Conservation (phyloP, 208 protist genomes). For the Leishmania turanica region DNA sequence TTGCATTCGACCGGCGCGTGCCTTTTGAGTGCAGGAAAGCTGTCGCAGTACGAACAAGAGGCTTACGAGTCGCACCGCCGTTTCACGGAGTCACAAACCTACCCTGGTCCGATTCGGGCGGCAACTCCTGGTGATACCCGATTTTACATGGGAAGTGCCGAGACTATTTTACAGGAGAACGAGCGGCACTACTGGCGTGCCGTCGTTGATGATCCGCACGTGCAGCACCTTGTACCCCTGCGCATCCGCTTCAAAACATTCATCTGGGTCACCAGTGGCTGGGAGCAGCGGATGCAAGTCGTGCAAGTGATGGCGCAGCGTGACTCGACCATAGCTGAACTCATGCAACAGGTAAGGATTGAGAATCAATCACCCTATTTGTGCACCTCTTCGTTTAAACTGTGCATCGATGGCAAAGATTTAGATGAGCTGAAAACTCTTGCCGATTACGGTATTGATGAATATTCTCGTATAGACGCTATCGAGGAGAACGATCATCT, state of each 20-base stretch:
- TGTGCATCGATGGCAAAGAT: constrained; percentile 75
- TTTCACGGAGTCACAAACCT: constrained; percentile 65
- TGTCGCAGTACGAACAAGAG: constrained; percentile 79
- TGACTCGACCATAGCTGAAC: constrained; percentile 64
- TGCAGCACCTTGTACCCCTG: constrained; percentile 72
- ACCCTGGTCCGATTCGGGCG: constrained; percentile 76
- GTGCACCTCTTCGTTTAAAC: constrained; percentile 59
- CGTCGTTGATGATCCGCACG: constrained; percentile 79
- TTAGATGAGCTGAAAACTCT: constrained; percentile 57
- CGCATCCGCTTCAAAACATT: constrained; percentile 82
- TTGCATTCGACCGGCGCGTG: constrained; percentile 13
- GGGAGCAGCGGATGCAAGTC: constrained; percentile 79
- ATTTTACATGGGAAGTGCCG: constrained; percentile 76
- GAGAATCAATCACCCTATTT: constrained; percentile 90
- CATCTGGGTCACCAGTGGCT: constrained; percentile 82
- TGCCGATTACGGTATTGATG: constrained; percentile 56
- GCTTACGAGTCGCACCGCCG: constrained; percentile 69
- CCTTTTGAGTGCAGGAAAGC: constrained; percentile 35
- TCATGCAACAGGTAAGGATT: constrained; percentile 72
- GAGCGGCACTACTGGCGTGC: constrained; percentile 90
- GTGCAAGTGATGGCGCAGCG: constrained; percentile 73
- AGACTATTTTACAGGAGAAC: constrained; percentile 78
- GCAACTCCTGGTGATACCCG: constrained; percentile 86
- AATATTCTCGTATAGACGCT: constrained; percentile 75
- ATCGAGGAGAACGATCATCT: constrained; percentile 78